A percentile compares a stretch with the other conserved stretches of the same genome.
Conservation (phyloP, 768 basidiomycete genomes). For the Cytidiella melzeri region DNA sequence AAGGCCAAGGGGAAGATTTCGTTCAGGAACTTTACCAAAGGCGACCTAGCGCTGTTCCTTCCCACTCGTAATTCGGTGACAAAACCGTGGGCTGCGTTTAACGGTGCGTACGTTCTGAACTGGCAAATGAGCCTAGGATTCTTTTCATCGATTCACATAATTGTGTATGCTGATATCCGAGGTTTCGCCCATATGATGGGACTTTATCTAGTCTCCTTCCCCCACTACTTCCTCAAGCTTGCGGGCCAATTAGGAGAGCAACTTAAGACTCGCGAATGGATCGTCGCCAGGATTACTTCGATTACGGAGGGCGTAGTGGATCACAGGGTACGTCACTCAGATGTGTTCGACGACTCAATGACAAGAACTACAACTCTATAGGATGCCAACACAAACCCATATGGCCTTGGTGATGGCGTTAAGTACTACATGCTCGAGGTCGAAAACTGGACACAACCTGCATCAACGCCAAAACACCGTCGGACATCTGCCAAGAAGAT, state of each 20-base stretch:
- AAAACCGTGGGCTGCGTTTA: constrained; percentile 98
- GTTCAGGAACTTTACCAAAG: constrained; percentile 91
- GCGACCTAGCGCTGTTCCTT: constrained; percentile 91
- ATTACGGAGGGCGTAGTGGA: constrained; percentile 84
- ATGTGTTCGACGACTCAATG: constrained; percentile 5
- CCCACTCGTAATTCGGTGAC: constrained; percentile 92
- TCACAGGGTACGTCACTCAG: constrained; percentile 47
- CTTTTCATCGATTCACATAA: constrained; percentile 2
- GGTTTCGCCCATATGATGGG: constrained; percentile 25
- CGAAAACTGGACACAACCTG: constrained; percentile 86
- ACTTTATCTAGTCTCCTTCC: constrained; percentile 73
- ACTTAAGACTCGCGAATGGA: constrained; percentile 89
- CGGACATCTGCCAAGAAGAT: constrained; percentile 39
- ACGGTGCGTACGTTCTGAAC: constrained; percentile 49
- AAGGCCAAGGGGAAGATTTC: constrained; percentile 96
- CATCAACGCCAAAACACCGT: constrained; percentile 52
- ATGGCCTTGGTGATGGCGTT: constrained; percentile 78
- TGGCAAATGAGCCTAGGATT: background rate
- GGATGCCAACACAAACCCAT: constrained; percentile 86
- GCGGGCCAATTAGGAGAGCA: constrained; percentile 84
- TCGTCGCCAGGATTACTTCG: constrained; percentile 86
- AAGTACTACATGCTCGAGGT: constrained; percentile 94
- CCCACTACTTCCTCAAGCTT: constrained; percentile 94
- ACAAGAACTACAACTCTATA: constrained; percentile 23
- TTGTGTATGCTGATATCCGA: constrained; percentile 20